Conservation (phyloP, 306 rosid genomes). For the Nissolia schottii region DNA sequence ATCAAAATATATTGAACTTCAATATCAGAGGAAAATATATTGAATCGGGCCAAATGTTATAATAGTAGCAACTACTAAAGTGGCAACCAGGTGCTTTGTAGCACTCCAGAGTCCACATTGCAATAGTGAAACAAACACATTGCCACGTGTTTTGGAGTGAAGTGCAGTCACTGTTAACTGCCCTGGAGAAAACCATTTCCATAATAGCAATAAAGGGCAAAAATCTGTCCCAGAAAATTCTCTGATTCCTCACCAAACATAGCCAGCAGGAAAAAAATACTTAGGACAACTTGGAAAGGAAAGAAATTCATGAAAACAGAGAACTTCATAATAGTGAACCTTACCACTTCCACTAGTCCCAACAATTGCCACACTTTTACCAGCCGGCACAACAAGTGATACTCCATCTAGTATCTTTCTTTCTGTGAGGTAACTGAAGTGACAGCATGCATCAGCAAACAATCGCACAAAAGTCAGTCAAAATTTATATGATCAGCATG, state of each 20-base stretch:
- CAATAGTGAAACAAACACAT: slow-evolving; percentile 5
- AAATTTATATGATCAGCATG: slow-evolving; percentile 7
- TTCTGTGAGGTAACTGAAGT: slow-evolving; percentile 69
- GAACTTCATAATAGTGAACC: slow-evolving; percentile 31
- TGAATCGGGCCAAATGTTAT: neutral
- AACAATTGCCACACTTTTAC: slow-evolving; percentile 98
- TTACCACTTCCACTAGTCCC: slow-evolving; percentile 99
- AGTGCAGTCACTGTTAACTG: neutral
- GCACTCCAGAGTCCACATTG: neutral
- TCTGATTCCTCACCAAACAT: neutral
- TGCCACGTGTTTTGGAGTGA: neutral
- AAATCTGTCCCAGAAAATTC: slow-evolving; percentile 6
- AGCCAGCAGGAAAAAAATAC: neutral
- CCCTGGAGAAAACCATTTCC: neutral
- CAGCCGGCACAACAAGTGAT: slow-evolving; percentile 83
- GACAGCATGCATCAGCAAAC: slow-evolving; percentile 24
- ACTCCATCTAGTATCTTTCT: slow-evolving; percentile 94
- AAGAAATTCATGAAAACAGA: slow-evolving; percentile 8
- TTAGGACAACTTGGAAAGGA: neutral
- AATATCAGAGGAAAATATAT: slow-evolving; percentile 1
- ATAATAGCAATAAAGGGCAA: neutral
- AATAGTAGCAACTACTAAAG: neutral
- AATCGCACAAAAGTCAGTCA: slow-evolving; percentile 13
- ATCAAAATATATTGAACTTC: neutral
- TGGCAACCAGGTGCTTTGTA: neutral